These are phyloP conservation scores for Uronychia binucleata DNA, from an alignment of 73 alveolate species.

Conservation along the genomic window DNA sequence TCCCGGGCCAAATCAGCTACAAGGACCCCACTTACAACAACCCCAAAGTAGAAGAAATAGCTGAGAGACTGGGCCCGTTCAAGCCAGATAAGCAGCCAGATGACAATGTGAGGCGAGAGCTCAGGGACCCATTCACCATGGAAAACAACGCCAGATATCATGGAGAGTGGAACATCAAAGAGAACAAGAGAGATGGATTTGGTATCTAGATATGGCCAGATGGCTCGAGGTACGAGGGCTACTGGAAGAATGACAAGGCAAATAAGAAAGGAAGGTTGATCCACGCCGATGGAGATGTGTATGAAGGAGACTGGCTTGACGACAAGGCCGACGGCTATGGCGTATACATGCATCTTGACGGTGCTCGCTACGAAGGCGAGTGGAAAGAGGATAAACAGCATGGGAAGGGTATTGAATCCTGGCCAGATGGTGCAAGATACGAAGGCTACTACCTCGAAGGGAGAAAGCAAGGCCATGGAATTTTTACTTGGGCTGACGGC, in stretches of 20 bases:
- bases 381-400: background rate
- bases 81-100: background rate
- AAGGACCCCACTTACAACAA: background rate
- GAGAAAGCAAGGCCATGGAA: constrained; percentile 33
- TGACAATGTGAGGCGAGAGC: background rate
- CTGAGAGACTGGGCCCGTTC: background rate
- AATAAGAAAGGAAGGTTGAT: constrained; percentile 23
- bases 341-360: constrained; percentile 39
- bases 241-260: constrained; percentile 73
- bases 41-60: background rate
- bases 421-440: constrained; percentile 36
- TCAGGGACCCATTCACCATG: background rate
- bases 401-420: constrained; percentile 22
- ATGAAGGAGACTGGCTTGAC: constrained; percentile 24
- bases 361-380: background rate
- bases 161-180: constrained; percentile 87
- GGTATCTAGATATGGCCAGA: constrained; percentile 85
- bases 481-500: constrained; percentile 20
- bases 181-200: constrained; percentile 80
- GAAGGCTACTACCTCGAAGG: constrained; percentile 14
- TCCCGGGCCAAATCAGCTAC: background rate
- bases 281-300: background rate
- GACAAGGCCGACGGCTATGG: constrained; percentile 61
- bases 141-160: constrained; percentile 75
- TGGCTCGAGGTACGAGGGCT: constrained; percentile 90